Evolutionary conservation across 163 green algal genomes (phyloP).

Genomic region (Coccomyxa subellipsoidea): DNA sequence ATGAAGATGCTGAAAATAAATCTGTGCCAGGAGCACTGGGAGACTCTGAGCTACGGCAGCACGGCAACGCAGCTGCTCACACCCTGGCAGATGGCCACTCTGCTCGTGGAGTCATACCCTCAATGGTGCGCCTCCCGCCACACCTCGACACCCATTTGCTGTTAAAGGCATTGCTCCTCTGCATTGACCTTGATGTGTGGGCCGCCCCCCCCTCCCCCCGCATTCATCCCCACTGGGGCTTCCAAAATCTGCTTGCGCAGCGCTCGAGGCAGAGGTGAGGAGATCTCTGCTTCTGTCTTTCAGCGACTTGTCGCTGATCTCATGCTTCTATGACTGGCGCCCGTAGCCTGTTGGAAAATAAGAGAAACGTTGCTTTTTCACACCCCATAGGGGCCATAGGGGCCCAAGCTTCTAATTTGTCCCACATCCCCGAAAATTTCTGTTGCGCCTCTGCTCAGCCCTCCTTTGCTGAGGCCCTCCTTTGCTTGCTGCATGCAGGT

Average conservation of each 20-base stretch:
- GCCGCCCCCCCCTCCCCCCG: not conserved
- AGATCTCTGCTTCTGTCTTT: no score
- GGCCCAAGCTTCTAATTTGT: no score
- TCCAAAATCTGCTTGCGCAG: no score
- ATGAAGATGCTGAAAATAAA: conserved; percentile 1
- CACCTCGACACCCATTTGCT: not conserved
- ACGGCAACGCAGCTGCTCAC: not conserved
- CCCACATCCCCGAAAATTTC: not conserved
- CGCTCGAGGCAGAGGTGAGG: no score
- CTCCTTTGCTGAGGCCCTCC: not conserved
- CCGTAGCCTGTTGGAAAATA: no score
- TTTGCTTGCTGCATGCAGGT: not conserved
- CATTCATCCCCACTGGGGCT: no score
- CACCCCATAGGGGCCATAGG: no score
- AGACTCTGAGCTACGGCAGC: not conserved
- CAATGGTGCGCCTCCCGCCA: not conserved
- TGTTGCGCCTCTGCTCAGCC: not conserved
- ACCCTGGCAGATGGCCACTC: conserved; percentile 7
- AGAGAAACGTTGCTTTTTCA: no score
- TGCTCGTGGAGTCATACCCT: conserved; percentile 3
- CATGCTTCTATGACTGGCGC: no score
- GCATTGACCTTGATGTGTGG: not conserved
- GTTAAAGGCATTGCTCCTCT: not conserved
- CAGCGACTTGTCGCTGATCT: no score
- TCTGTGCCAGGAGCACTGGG: conserved; percentile 10